Percentiles rank a stretch among this genome's conserved stretches.
These are phyloP conservation scores for Fraxinus anomala DNA, from an alignment of 257 asterid genomes.

Conservation along the genomic window DNA sequence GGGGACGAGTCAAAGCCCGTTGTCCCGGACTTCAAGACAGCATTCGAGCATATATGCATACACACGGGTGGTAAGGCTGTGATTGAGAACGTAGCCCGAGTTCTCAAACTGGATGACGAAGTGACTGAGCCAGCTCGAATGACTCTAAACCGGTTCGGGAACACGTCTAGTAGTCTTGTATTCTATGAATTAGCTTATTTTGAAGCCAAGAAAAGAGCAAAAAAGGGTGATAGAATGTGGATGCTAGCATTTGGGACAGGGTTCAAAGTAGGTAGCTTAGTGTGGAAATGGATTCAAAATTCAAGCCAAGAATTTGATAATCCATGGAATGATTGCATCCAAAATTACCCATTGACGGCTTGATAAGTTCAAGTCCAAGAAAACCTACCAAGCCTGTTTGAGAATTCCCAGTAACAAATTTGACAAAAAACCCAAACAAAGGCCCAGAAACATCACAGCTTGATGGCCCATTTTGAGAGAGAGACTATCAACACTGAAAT, in stretches of 20 bases:
- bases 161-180: conserved; percentile 66
- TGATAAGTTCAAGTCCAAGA: conserved; percentile 25
- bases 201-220: conserved; percentile 60
- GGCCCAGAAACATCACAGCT: too few relatives aligned
- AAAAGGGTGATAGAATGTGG: conserved; percentile 74
- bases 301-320: conserved; percentile 55
- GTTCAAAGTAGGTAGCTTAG: conserved; percentile 62
- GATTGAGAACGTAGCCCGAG: conserved; percentile 52
- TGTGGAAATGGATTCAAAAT: conserved; percentile 58
- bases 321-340: conserved; percentile 67
- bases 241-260: conserved; percentile 81
- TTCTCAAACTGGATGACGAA: conserved; percentile 35
- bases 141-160: conserved; percentile 66
- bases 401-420: too few relatives aligned
- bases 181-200: conserved; percentile 73
- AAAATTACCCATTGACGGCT: conserved; percentile 46
- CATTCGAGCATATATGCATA: conserved; percentile 64
- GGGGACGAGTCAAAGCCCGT: conserved; percentile 25
- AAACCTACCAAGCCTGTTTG: too few relatives aligned
- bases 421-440: too few relatives aligned
- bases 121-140: conserved; percentile 67
- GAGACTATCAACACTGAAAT: too few relatives aligned
- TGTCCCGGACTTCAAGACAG: conserved; percentile 57
- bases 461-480: too few relatives aligned
- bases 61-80: conserved; percentile 75